Conservation (phyloP, 306 rosid species). For the Oemleria cerasiformis region DNA sequence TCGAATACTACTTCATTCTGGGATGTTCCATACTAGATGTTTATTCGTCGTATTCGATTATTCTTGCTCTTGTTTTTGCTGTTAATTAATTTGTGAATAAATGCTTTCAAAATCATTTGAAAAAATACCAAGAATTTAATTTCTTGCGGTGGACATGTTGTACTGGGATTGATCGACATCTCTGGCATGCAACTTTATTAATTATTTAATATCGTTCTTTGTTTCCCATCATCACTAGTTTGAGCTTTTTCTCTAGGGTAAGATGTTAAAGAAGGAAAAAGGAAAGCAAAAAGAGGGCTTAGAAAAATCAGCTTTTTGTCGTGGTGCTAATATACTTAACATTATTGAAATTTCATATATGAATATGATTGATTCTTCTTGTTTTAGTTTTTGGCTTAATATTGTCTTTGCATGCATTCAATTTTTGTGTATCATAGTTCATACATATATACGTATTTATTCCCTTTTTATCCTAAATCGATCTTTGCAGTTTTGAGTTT, state of each 20-base stretch:
- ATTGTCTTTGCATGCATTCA: too few relatives aligned
- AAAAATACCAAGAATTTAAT: neutral
- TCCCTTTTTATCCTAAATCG: too few relatives aligned
- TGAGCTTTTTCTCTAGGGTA: constrained; percentile 9
- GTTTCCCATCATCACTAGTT: neutral
- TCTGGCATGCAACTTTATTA: constrained; percentile 15
- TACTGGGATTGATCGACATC: neutral
- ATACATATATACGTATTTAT: too few relatives aligned
- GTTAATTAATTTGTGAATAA: neutral
- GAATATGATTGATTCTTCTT: neutral
- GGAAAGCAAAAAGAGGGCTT: neutral
- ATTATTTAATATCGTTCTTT: neutral
- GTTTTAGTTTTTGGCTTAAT: neutral
- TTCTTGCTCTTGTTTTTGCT: neutral
- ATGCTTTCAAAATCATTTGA: neutral
- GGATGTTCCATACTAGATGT: too few relatives aligned
- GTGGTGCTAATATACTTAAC: neutral
- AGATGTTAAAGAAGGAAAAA: constrained; percentile 10
- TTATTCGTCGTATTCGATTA: neutral
- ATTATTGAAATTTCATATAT: neutral
- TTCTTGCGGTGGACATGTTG: neutral
- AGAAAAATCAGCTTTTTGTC: constrained; percentile 6
- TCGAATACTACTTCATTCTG: too few relatives aligned
- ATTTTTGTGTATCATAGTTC: too few relatives aligned
- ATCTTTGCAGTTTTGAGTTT: too few relatives aligned